Evolutionary conservation across 2,329 filamentous ascomycete species (phyloP), one percentile per base, ranked within the genome.

Genomic region (Neopestalotiopsis clavispora): DNA sequence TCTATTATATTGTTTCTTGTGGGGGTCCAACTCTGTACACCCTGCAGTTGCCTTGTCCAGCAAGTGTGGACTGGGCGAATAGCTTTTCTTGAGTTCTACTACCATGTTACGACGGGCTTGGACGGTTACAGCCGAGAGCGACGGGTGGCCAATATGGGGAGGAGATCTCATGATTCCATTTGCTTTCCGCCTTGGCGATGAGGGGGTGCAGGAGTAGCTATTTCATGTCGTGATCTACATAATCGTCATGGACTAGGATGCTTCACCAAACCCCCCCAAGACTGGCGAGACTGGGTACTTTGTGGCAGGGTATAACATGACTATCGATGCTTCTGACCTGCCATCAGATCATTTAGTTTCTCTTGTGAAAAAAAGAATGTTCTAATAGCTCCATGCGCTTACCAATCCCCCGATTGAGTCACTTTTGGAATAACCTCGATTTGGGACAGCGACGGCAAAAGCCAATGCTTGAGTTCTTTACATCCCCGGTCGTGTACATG

Each of bases 81-180:
- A n/a, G 45, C 17, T 52, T 23, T 20, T 52, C 1, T n/a, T 23
- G n/a, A 52, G 45, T 52, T 7, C 45, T 17, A n/a, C 14, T 28
- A 28, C 23, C 3, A 28, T 28, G 23, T 10, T 38, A 28, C 23
- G 34, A 38, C 10, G 34, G 5, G 6, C 34, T 38, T 38, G 34
- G 34, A 38, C 34, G 45, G 45, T 52, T 52, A 9, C 45, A 52
- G 45, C n/a, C 45, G 45, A n/a, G 10, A 23, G 17, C n/a, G 45
- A 52, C 17, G 17, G 23, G 45, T 17, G 17, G n/a, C 45, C 45
- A 52, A 52, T 52, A 23, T 52, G 45, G 45, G 17, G 45, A 52
- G 45, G 45, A 52, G 45, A 52, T 52, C 45, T 52, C 45, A 52
- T 52, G 45, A 52, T 52, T n/a, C 45, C 45, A 52, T 52, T 49